Base-by-base conservation (phyloP, 2,329 filamentous ascomycete species). In the Geosmithia morbida region DNA sequence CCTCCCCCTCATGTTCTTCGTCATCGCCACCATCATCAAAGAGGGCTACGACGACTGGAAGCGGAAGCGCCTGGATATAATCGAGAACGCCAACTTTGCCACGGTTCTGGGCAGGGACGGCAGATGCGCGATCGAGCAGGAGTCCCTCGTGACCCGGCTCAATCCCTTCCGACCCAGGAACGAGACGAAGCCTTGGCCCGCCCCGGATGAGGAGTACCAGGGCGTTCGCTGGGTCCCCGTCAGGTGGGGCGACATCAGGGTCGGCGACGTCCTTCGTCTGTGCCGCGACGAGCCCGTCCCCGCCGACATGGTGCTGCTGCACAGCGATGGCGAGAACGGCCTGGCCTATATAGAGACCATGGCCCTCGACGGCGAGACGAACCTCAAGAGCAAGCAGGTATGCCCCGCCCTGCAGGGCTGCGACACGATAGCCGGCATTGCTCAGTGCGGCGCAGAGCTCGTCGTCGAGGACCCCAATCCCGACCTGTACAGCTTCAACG, bases 1-100 rank as follows among this genome's bases (percentile, higher is more conserved):
- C 53, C 68, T 87, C 29, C 85, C 84, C 0, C 65, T 88, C 19
- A 59, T 84, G 50, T 83, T 88, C 61, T 88, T 88, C 59, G 84
- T 94, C 41, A 69, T 80, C 37, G 70, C 94, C 49, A 92, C 87
- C 0, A 85, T 94, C 56, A 73, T 73, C 26, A 94, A 94, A 59
- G 87, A 94, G 65, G 87, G 87, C 0, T 92, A 87, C 55, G 87
- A 94, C 59, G 87, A 94, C 61, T 81, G 83, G 56, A 78, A 85
- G 55, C 74, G 87, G 50, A 85, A 92, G 62, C 75, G 83, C 16
- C 69, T 94, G 44, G 87, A 94, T 58, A 87, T 82, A 56, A 76
- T 85, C 19, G 87, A 94, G 62, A 94, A 94, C 58, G 71, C 73
- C 3, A 66, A 69, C 45, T 62, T 66, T 10, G 67, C 67, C 1